Percentiles rank a stretch among this genome's conserved stretches.
Evolutionary conservation across 2,329 filamentous ascomycete genomes (phyloP).

Genomic region (Paecilomyces variotii): DNA sequence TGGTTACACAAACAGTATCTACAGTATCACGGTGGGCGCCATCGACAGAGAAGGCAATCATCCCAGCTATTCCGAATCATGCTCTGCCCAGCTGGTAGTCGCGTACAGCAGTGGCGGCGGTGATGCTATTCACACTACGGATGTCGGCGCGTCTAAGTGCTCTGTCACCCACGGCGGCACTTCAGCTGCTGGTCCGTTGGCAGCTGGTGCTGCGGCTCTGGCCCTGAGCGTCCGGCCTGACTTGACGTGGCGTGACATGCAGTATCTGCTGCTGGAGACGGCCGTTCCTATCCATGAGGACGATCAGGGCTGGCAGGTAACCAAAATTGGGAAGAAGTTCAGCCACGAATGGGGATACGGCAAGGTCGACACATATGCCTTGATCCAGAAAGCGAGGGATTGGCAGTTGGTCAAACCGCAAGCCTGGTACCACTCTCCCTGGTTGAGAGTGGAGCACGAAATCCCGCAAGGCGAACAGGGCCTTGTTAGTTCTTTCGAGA

Average conservation of each 20-base stretch:
- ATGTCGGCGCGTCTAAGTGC: constrained; percentile 77
- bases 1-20: constrained; percentile 98
- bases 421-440: constrained; percentile 88
- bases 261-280: constrained; percentile 80
- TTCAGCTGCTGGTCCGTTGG: constrained; percentile 87
- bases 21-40: constrained; percentile 93
- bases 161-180: constrained; percentile 83
- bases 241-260: constrained; percentile 86
- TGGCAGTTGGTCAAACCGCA: constrained; percentile 91
- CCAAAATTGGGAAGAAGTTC: constrained; percentile 72
- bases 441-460: constrained; percentile 77
- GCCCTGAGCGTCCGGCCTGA: constrained; percentile 79
- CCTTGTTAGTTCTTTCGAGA: constrained; percentile 68
- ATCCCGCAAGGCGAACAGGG: constrained; percentile 83
- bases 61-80: constrained; percentile 93
- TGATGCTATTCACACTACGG: constrained; percentile 92
- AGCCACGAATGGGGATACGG: constrained; percentile 95
- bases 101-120: constrained; percentile 89
- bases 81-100: constrained; percentile 89
- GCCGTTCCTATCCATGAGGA: constrained; percentile 72
- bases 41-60: constrained; percentile 82
- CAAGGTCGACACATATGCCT: constrained; percentile 79
- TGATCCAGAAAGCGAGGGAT: constrained; percentile 76
- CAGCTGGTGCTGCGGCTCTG: constrained; percentile 84
- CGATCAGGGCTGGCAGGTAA: constrained; percentile 70